phyloP scores from a whole-genome alignment of 2,329 filamentous ascomycete genomes.

The Orbilia ellipsospora region DNA sequence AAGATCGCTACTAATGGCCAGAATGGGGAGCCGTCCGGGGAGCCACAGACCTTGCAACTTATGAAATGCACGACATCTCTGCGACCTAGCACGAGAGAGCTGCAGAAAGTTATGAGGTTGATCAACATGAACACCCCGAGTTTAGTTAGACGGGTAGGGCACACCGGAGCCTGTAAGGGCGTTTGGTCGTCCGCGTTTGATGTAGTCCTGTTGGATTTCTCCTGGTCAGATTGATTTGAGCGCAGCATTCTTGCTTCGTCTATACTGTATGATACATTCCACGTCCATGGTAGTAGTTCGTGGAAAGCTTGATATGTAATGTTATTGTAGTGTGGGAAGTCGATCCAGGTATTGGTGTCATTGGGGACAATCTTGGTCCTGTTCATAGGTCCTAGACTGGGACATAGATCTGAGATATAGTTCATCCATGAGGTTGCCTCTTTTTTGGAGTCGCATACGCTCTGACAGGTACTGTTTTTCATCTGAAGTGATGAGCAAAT shows the following conservation, averaged over 20 bases:
- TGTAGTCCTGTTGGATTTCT: not conserved
- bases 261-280: not conserved
- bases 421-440: not conserved
- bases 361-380: not conserved
- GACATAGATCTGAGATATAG: constrained; percentile 8
- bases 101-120: constrained; percentile 3
- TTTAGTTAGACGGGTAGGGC: too few relatives aligned
- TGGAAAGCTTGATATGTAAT: constrained; percentile 1
- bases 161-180: not conserved
- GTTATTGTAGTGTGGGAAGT: not conserved
- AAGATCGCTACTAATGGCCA: not conserved
- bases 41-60: not conserved
- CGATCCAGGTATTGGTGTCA: not conserved
- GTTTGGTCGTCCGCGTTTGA: not conserved
- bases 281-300: not conserved
- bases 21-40: not conserved
- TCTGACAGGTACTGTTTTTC: constrained; percentile 2
- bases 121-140: not conserved
- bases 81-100: not conserved
- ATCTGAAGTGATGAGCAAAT: not conserved
- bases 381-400: not conserved
- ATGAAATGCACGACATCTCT: constrained; percentile 1
- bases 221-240: not conserved
- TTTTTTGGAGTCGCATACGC: not conserved
- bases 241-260: not conserved